phyloP scores from a whole-genome alignment of 176 grass and related monocot species.

The Rhynchospora pubera region DNA sequence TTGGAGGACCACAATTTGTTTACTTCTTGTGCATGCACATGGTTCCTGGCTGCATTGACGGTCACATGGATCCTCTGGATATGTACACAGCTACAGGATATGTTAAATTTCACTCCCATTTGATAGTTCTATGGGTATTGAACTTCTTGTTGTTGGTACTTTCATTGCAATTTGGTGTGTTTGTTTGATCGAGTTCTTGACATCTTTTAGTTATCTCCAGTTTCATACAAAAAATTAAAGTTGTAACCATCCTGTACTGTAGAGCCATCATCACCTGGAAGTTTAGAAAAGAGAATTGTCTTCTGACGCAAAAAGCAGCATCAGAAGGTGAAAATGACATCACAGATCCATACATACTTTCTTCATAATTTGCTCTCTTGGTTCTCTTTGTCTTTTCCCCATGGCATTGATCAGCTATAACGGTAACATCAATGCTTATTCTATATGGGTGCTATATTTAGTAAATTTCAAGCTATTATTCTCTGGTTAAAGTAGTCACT shows the following conservation, averaged over 20 bases:
- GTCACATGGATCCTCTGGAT: conserved; percentile 20
- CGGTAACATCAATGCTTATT: neutral
- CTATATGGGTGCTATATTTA: neutral
- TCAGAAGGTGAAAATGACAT: conserved; percentile 14
- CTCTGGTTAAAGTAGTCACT: no score
- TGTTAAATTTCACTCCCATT: conserved; percentile 11
- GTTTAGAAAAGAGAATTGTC: conserved; percentile 2
- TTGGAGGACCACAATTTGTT: conserved; percentile 28
- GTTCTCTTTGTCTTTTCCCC: neutral
- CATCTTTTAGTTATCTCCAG: conserved; percentile 9
- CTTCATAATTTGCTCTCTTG: neutral
- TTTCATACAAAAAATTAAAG: neutral
- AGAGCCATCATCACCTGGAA: neutral
- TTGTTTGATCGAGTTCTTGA: neutral
- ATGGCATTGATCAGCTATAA: neutral
- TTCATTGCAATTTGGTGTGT: neutral
- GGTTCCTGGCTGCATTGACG: conserved; percentile 18
- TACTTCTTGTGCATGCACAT: conserved; percentile 20
- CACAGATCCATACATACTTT: neutral
- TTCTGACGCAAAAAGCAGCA: neutral
- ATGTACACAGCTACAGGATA: conserved; percentile 11
- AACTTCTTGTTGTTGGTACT: neutral
- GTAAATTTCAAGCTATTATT: neutral
- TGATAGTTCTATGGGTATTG: neutral
- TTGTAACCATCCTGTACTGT: neutral